Evolutionary conservation across 108 stramenopile genomes (phyloP).

Genomic region (Conticribra weissflogii): DNA sequence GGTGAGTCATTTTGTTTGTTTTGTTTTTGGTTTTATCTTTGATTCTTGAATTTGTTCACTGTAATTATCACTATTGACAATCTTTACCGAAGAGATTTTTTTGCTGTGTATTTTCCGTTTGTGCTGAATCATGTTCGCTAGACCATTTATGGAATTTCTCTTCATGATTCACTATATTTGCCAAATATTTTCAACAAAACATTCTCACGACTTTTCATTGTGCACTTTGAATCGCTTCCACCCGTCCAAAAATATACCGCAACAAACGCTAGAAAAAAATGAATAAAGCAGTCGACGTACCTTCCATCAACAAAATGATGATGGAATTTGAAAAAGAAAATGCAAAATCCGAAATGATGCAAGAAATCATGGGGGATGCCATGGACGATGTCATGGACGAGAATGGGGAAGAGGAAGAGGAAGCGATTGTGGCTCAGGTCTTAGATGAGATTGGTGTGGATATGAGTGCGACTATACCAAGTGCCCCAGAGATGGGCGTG

Average conservation of each 20-base stretch:
- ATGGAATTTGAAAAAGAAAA: constrained; percentile 95
- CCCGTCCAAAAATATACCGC: not conserved
- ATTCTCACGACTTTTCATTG: too few species aligned
- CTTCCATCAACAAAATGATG: constrained; percentile 96
- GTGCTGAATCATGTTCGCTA: too few species aligned
- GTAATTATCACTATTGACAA: too few species aligned
- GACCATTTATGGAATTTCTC: too few species aligned
- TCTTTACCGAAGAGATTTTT: too few species aligned
- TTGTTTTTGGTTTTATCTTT: constrained; percentile 8
- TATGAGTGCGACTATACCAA: constrained; percentile 79
- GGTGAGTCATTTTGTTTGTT: constrained; percentile 24
- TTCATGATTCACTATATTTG: too few species aligned
- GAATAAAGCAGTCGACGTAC: constrained; percentile 95
- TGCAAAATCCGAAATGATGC: constrained; percentile 94
- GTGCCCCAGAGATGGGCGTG: constrained; percentile 63
- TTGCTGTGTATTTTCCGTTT: too few species aligned
- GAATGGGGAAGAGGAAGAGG: constrained; percentile 93
- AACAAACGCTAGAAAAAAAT: constrained; percentile 53
- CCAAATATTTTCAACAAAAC: too few species aligned
- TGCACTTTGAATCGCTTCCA: too few species aligned
- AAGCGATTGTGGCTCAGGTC: constrained; percentile 86
- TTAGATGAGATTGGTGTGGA: constrained; percentile 90
- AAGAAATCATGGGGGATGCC: constrained; percentile 96
- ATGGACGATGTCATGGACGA: constrained; percentile 94
- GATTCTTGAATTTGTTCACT: not conserved